phyloP scores from a whole-genome alignment of 2,329 filamentous ascomycete genomes.

The Monilinia fructicola region DNA sequence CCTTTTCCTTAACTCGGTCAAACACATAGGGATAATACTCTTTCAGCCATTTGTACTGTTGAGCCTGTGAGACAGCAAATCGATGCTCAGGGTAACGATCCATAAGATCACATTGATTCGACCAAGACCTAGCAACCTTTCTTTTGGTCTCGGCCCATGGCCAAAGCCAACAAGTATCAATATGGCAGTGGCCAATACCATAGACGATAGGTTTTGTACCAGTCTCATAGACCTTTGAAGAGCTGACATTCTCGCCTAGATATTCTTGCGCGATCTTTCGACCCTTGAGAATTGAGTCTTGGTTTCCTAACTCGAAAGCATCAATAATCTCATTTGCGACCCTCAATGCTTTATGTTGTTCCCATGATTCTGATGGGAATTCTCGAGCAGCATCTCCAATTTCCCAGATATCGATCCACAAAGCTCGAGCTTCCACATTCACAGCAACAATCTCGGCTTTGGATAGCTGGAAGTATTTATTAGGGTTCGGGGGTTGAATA shows the following conservation, averaged over 20 bases:
- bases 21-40: slow-evolving; percentile 83
- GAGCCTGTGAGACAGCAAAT: slow-evolving; percentile 90
- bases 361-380: slow-evolving; percentile 83
- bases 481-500: slow-evolving; percentile 85
- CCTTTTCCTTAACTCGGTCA: slow-evolving; percentile 86
- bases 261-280: slow-evolving; percentile 83
- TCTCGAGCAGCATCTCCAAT: slow-evolving; percentile 89
- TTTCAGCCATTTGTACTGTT: slow-evolving; percentile 98
- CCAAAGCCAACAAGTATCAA: slow-evolving; percentile 98
- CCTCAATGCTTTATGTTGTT: slow-evolving; percentile 82
- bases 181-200: slow-evolving; percentile 94
- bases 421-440: slow-evolving; percentile 77
- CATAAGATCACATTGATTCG: slow-evolving; percentile 92
- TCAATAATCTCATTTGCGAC: slow-evolving; percentile 88
- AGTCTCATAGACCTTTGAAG: slow-evolving; percentile 77
- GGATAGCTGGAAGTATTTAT: slow-evolving; percentile 73
- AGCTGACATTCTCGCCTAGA: slow-evolving; percentile 77
- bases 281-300: slow-evolving; percentile 74
- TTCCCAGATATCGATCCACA: slow-evolving; percentile 95
- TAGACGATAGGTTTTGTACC: slow-evolving; percentile 75
- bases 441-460: slow-evolving; percentile 86
- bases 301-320: slow-evolving; percentile 76
- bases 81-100: slow-evolving; percentile 92
- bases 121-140: slow-evolving; percentile 94
- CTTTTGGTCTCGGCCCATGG: slow-evolving; percentile 97